Conservation (phyloP, 768 basidiomycete species). For the Mycena olivaceomarginata region DNA sequence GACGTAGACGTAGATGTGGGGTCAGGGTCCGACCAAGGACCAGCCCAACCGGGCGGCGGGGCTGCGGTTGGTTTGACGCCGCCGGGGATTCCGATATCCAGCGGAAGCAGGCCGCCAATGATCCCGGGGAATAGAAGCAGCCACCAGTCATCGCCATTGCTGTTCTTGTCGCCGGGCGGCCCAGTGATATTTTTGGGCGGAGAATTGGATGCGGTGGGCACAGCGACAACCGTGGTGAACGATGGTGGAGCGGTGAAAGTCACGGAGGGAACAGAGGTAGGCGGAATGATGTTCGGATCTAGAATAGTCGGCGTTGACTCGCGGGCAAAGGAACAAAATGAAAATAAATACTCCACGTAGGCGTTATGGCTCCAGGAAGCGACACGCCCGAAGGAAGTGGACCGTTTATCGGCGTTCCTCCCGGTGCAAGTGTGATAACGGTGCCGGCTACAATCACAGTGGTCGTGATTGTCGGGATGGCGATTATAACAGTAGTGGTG, state of each 20-base stretch:
- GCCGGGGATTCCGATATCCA: constrained; percentile 22
- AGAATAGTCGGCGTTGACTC: background rate
- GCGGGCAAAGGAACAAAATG: background rate
- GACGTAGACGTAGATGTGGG: background rate
- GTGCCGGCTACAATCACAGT: background rate
- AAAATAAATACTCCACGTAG: background rate
- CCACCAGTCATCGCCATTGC: constrained; percentile 24
- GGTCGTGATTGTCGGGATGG: background rate
- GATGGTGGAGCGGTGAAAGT: constrained; percentile 29
- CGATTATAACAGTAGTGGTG: background rate
- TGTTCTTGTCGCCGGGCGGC: constrained; percentile 10
- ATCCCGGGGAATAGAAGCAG: constrained; percentile 12
- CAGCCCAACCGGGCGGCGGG: constrained; percentile 1
- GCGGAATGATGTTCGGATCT: constrained; percentile 21
- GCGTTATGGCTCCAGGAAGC: background rate
- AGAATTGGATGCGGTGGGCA: constrained; percentile 5
- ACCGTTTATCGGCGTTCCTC: background rate
- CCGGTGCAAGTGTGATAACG: background rate
- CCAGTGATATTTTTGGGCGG: constrained; percentile 15
- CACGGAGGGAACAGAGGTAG: background rate
- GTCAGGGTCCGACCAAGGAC: constrained; percentile 7
- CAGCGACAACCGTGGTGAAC: constrained; percentile 6
- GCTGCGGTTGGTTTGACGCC: constrained; percentile 11
- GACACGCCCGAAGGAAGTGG: background rate
- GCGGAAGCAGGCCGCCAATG: constrained; percentile 7